phyloP scores from a whole-genome alignment of 495 filamentous ascomycete species.

The Penicillium silybi region DNA sequence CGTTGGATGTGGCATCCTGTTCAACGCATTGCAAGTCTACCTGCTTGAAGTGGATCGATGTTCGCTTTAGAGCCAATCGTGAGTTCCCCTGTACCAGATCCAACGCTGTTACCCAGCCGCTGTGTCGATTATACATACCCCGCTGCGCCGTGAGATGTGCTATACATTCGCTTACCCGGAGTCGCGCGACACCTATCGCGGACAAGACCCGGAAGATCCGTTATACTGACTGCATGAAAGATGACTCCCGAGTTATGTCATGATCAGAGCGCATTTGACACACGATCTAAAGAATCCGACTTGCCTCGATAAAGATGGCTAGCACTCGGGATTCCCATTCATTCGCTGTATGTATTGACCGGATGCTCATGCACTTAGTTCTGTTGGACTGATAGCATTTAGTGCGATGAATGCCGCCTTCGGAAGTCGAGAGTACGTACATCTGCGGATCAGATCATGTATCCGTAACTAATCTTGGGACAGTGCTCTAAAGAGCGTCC shows the following conservation, averaged over 20 bases:
- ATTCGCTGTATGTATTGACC: constrained; percentile 39
- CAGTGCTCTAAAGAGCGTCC: constrained; percentile 50
- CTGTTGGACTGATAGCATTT: background rate
- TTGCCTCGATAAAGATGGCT: constrained; percentile 37
- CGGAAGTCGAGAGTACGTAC: constrained; percentile 45
- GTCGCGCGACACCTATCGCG: background rate
- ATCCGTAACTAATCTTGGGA: constrained; percentile 1
- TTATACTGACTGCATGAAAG: constrained; percentile 26
- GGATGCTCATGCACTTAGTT: background rate
- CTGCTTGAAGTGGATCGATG: constrained; percentile 21
- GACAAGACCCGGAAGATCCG: background rate
- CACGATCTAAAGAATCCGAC: constrained; percentile 20
- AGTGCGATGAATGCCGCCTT: constrained; percentile 51
- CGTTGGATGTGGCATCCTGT: constrained; percentile 18
- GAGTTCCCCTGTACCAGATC: constrained; percentile 22
- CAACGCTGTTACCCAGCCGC: background rate
- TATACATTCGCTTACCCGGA: background rate
- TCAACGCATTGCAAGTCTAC: constrained; percentile 19
- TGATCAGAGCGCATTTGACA: constrained; percentile 34
- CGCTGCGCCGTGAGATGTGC: background rate
- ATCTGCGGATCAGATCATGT: background rate
- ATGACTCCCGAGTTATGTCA: constrained; percentile 37
- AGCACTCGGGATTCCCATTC: constrained; percentile 48
- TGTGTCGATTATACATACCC: constrained; percentile 1
- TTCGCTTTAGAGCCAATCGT: constrained; percentile 38